Conservation (phyloP, 208 protist genomes). For the Trypanosoma melophagium region DNA sequence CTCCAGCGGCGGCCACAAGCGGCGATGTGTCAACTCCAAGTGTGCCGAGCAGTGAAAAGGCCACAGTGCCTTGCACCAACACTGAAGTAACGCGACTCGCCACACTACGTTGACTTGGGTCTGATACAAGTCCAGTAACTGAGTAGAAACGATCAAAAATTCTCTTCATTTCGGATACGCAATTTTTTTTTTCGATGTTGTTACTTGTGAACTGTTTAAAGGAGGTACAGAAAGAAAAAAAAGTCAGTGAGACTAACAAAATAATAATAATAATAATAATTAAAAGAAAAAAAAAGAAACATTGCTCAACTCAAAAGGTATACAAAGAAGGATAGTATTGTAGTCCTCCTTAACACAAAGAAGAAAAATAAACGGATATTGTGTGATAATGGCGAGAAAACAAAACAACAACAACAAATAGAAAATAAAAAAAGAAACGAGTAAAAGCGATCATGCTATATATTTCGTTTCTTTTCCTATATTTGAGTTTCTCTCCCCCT, state of each 20-base stretch:
- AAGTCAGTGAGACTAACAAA: neutral
- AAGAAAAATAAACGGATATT: too few species aligned
- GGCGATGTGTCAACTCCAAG: slow-evolving; percentile 75
- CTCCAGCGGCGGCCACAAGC: slow-evolving; percentile 70
- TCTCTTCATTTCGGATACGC: slow-evolving; percentile 58
- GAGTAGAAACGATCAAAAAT: slow-evolving; percentile 77
- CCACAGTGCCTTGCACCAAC: slow-evolving; percentile 48
- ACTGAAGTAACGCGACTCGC: slow-evolving; percentile 60
- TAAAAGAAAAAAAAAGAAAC: slow-evolving; percentile 2
- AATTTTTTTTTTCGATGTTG: neutral
- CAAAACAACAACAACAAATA: slow-evolving; percentile 3
- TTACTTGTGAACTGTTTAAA: too few species aligned
- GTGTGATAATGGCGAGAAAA: too few species aligned
- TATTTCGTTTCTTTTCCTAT: slow-evolving; percentile 2
- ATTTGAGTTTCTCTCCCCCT: too few species aligned
- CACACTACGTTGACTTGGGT: slow-evolving; percentile 73
- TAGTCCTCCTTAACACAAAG: too few species aligned
- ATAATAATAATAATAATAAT: slow-evolving; percentile 12
- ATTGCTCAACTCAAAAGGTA: too few species aligned
- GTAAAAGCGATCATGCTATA: neutral
- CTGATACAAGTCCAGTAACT: slow-evolving; percentile 58
- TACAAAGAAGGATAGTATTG: too few species aligned
- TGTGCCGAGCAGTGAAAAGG: slow-evolving; percentile 70
- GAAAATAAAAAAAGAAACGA: slow-evolving; percentile 14
- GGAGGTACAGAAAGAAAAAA: slow-evolving; percentile 4